phyloP scores from a whole-genome alignment of 495 filamentous ascomycete genomes.

The Apiosordaria backusii region DNA sequence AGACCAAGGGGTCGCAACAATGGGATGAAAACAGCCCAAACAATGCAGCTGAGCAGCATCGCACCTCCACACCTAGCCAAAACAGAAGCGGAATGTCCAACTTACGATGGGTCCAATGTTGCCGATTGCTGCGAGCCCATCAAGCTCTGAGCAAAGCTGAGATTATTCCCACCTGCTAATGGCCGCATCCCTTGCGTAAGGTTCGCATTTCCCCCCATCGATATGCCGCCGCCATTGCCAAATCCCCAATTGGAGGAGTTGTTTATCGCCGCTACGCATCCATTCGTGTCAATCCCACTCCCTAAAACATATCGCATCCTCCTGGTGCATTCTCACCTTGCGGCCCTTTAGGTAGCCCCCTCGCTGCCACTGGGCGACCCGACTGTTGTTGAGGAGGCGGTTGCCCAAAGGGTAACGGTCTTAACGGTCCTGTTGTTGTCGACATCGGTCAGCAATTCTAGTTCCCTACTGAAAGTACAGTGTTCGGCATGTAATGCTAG shows the following conservation, averaged over 20 bases:
- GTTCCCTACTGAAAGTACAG: neutral
- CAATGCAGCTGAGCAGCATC: neutral
- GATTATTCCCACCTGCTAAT: constrained; percentile 55
- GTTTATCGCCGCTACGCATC: constrained; percentile 44
- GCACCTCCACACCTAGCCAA: neutral
- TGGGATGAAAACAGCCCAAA: neutral
- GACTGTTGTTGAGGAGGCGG: constrained; percentile 57
- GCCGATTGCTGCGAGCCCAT: constrained; percentile 64
- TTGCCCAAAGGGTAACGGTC: constrained; percentile 50
- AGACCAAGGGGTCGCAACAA: neutral
- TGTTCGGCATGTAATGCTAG: no score
- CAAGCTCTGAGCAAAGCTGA: constrained; percentile 80
- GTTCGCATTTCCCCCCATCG: constrained; percentile 62
- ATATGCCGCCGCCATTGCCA: constrained; percentile 50
- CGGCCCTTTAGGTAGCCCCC: constrained; percentile 68
- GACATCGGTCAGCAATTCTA: neutral
- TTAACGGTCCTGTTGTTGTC: neutral
- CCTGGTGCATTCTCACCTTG: constrained; percentile 52
- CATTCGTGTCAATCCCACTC: constrained; percentile 27
- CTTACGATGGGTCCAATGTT: constrained; percentile 78
- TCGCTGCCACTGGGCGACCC: constrained; percentile 56
- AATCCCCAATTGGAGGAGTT: constrained; percentile 73
- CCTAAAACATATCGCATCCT: neutral
- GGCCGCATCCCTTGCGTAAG: constrained; percentile 39
- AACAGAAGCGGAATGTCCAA: constrained; percentile 25